Conservation (phyloP, 805 yeast species). For the Kurtzmaniella cleridarum region DNA sequence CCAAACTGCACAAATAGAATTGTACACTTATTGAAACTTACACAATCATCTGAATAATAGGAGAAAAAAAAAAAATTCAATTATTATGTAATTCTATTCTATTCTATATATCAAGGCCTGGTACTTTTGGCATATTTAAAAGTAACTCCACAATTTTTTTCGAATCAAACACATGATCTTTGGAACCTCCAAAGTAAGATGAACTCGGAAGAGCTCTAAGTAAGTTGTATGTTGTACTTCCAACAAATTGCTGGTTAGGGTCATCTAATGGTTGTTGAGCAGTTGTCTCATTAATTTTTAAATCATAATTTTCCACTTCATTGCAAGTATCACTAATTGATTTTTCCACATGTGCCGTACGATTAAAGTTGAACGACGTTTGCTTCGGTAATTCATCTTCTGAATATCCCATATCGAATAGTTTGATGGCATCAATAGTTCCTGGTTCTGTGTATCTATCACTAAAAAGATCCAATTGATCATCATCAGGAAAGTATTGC, state of each 20-base stretch:
- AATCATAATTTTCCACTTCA: slow-evolving; percentile 1
- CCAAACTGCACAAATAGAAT: too few species aligned
- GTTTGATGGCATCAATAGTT: slow-evolving; percentile 30
- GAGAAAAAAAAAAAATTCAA: too few species aligned
- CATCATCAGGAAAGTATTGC: slow-evolving; percentile 60
- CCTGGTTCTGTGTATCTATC: slow-evolving; percentile 33
- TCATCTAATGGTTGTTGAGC: slow-evolving; percentile 3
- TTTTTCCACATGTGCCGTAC: slow-evolving; percentile 2
- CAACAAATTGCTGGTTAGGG: slow-evolving; percentile 23
- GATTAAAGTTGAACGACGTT: slow-evolving; percentile 5
- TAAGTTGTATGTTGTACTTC: slow-evolving; percentile 35
- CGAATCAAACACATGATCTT: slow-evolving; percentile 50
- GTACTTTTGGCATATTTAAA: slow-evolving; percentile 24
- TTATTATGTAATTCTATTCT: neutral
- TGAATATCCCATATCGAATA: slow-evolving; percentile 29
- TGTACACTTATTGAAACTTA: too few species aligned
- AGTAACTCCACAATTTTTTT: slow-evolving; percentile 44
- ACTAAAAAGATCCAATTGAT: slow-evolving; percentile 31
- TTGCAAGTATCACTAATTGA: neutral
- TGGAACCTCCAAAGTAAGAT: slow-evolving; percentile 42
- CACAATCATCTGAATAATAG: too few species aligned
- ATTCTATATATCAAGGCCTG: slow-evolving; percentile 2
- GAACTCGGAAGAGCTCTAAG: slow-evolving; percentile 58
- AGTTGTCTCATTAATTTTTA: slow-evolving; percentile 6
- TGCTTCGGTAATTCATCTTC: neutral